Percentiles rank a stretch among this genome's conserved stretches.
Evolutionary conservation across 2,329 filamentous ascomycete species (phyloP).

Genomic region (Apiospora hydei): DNA sequence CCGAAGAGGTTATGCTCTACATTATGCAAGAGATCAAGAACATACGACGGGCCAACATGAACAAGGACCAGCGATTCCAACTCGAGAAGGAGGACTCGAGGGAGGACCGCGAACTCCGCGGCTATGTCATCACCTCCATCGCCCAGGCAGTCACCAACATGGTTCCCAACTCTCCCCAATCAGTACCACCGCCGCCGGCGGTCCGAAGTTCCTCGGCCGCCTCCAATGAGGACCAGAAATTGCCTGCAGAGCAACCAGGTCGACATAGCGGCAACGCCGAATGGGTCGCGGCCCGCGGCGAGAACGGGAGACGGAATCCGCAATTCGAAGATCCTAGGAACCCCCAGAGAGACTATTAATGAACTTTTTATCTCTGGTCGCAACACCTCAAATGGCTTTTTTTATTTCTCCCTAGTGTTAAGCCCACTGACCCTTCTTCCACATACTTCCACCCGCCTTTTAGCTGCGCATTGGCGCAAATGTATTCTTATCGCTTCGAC

Average conservation of each 20-base stretch:
- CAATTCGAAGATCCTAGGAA: slow-evolving; percentile 53
- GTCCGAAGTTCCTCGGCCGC: slow-evolving; percentile 30
- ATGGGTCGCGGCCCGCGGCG: slow-evolving; percentile 57
- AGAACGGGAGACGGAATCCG: slow-evolving; percentile 48
- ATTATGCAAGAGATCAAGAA: slow-evolving; percentile 91
- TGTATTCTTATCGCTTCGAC: slow-evolving; percentile 11
- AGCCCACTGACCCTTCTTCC: slow-evolving; percentile 7
- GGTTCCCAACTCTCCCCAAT: slow-evolving; percentile 54
- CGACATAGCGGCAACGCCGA: slow-evolving; percentile 59
- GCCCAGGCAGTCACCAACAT: slow-evolving; percentile 76
- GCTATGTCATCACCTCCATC: slow-evolving; percentile 76
- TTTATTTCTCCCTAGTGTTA: slow-evolving; percentile 5
- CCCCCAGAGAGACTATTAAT: slow-evolving; percentile 43
- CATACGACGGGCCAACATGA: slow-evolving; percentile 82
- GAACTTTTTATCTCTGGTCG: not conserved
- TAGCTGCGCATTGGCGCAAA: slow-evolving; percentile 6
- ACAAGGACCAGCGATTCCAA: slow-evolving; percentile 83
- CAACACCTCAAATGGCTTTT: slow-evolving; percentile 1
- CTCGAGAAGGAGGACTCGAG: slow-evolving; percentile 81
- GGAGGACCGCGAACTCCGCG: slow-evolving; percentile 78
- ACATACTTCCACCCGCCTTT: slow-evolving; percentile 17
- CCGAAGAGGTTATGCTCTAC: slow-evolving; percentile 90
- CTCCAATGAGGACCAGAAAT: slow-evolving; percentile 62
- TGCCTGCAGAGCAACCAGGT: slow-evolving; percentile 66
- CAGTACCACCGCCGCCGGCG: slow-evolving; percentile 23